Evolutionary conservation across 176 grass and related monocot species (phyloP).

Genomic region (Bonia amplexicaulis): DNA sequence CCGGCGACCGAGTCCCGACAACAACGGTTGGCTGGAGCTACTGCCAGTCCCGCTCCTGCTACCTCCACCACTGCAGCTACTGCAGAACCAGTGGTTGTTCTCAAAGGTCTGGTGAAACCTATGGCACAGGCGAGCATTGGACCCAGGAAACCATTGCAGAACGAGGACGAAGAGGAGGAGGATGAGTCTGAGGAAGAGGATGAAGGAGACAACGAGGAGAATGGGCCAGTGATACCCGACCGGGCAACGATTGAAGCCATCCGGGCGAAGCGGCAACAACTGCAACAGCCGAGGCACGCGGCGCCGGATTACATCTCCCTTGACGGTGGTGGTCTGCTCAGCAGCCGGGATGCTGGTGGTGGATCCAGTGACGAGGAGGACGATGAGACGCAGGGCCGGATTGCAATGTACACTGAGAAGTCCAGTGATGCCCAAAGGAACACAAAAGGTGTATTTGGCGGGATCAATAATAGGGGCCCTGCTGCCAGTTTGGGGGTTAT

Average conservation of each 20-base stretch:
- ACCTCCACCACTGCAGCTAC: not conserved
- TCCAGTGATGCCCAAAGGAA: slow-evolving; percentile 2
- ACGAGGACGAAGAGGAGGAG: slow-evolving; percentile 20
- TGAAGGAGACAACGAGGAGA: slow-evolving; percentile 25
- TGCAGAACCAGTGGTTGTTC: slow-evolving; percentile 54
- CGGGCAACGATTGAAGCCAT: slow-evolving; percentile 83
- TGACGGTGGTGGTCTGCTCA: slow-evolving; percentile 65
- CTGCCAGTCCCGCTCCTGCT: slow-evolving; percentile 6
- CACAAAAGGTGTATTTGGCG: slow-evolving; percentile 62
- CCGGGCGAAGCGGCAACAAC: slow-evolving; percentile 73
- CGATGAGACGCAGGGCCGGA: slow-evolving; percentile 52
- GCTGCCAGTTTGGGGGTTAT: slow-evolving; percentile 33
- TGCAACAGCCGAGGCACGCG: slow-evolving; percentile 66
- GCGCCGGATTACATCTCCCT: slow-evolving; percentile 89
- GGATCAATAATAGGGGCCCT: slow-evolving; percentile 35
- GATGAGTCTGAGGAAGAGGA: slow-evolving; percentile 42
- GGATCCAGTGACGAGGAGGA: slow-evolving; percentile 92
- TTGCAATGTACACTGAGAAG: slow-evolving; percentile 68
- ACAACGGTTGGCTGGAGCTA: slow-evolving; percentile 4
- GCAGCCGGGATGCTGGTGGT: slow-evolving; percentile 49
- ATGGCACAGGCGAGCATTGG: slow-evolving; percentile 35
- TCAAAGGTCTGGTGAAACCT: slow-evolving; percentile 87
- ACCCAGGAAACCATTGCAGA: slow-evolving; percentile 18
- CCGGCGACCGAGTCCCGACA: slow-evolving; percentile 14
- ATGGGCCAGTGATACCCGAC: slow-evolving; percentile 66